Evolutionary conservation across 371 early-diverging fungal species (phyloP).

Genomic region (Mucor racemosus): DNA sequence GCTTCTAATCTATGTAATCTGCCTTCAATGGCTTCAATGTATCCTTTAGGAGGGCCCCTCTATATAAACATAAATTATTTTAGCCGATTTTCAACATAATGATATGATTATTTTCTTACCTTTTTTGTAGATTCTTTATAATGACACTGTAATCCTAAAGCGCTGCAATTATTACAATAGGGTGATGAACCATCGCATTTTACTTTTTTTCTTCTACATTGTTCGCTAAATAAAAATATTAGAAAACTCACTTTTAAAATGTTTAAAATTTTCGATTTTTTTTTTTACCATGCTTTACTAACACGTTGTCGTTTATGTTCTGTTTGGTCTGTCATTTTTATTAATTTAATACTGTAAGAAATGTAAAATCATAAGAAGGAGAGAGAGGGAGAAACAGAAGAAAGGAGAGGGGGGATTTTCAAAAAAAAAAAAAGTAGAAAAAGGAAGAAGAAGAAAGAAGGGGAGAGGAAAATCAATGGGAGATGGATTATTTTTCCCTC

Average conservation of each 20-base stretch:
- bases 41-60: constrained; percentile 75
- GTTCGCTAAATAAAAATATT: constrained; percentile 43
- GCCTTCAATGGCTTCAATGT: constrained; percentile 75
- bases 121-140: constrained; percentile 53
- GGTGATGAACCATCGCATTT: constrained; percentile 65
- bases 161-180: constrained; percentile 47
- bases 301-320: constrained; percentile 50
- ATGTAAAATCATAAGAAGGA: constrained; percentile 4
- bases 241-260: not conserved
- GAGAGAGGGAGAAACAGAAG: constrained; percentile 8
- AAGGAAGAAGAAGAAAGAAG: constrained; percentile 8
- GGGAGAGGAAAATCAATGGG: not conserved
- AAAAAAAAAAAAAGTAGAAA: not conserved
- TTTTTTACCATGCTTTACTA: constrained; percentile 51
- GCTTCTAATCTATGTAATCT: constrained; percentile 70
- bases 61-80: constrained; percentile 15
- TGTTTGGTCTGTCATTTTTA: constrained; percentile 10
- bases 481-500: not conserved
- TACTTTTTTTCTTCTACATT: constrained; percentile 65
- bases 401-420: not conserved
- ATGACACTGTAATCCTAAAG: constrained; percentile 35
- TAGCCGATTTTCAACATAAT: not conserved
- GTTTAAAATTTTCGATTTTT: not conserved
- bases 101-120: constrained; percentile 15
- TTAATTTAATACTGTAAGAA: not conserved